Conservation (phyloP, 768 basidiomycete species). For the Hebeloma cylindrosporum region DNA sequence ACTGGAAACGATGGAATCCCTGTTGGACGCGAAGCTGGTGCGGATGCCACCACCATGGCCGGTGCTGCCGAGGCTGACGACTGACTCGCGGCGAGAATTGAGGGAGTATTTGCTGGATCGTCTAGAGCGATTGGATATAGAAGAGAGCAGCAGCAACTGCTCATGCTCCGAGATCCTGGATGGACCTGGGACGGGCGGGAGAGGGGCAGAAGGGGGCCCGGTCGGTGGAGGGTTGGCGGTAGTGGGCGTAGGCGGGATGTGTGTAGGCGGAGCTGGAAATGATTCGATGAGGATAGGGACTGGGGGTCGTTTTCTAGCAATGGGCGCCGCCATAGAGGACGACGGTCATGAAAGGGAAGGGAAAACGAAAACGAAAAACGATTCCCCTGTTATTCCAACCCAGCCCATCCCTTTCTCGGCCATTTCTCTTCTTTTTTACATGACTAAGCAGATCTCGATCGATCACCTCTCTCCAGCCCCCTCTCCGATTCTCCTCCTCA, state of each 20-base stretch:
- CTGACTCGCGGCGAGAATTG: constrained; percentile 21
- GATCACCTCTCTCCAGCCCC: too few relatives aligned
- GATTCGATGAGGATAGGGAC: constrained; percentile 37
- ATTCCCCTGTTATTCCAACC: too few relatives aligned
- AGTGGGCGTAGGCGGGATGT: constrained; percentile 36
- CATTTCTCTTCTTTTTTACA: too few relatives aligned
- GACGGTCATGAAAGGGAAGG: too few relatives aligned
- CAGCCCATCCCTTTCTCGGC: too few relatives aligned
- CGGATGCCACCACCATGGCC: constrained; percentile 6
- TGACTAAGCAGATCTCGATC: too few relatives aligned
- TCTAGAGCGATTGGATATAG: constrained; percentile 13
- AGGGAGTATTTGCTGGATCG: constrained; percentile 27
- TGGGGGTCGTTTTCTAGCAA: constrained; percentile 16
- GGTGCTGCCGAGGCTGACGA: constrained; percentile 19
- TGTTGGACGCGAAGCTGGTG: constrained; percentile 10
- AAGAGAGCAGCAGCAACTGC: constrained; percentile 37
- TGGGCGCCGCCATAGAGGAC: too few relatives aligned
- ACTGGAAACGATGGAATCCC: constrained; percentile 1
- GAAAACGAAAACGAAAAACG: too few relatives aligned
- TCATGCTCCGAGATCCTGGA: constrained; percentile 54
- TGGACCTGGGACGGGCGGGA: constrained; percentile 67
- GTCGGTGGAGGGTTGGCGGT: constrained; percentile 55
- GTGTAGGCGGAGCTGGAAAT: constrained; percentile 43
- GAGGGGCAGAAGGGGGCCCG: constrained; percentile 54
- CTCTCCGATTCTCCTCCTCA: too few relatives aligned